A percentile compares a stretch with the other conserved stretches of the same genome.
These are phyloP conservation scores for Podospora didyma DNA, from an alignment of 495 filamentous ascomycete species.

Conservation along the genomic window DNA sequence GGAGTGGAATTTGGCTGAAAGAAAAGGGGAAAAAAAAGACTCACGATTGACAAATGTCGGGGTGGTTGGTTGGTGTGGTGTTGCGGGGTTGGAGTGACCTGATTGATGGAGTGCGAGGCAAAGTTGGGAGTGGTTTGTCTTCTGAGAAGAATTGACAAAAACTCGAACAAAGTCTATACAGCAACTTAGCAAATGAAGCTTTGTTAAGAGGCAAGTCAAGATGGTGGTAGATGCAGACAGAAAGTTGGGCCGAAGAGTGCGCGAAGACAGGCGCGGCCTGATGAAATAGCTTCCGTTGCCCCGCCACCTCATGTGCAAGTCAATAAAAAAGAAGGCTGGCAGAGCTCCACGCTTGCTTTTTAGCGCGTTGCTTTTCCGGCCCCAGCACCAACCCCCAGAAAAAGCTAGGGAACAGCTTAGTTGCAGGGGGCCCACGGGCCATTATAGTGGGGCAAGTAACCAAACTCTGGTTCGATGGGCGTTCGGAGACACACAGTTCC, in stretches of 20 bases:
- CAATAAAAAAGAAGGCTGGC: slow-evolving; percentile 21
- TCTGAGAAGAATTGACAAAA: background rate
- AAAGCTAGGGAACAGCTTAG: background rate
- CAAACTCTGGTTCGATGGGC: background rate
- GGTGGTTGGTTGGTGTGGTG: background rate
- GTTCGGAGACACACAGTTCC: background rate
- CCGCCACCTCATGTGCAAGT: slow-evolving; percentile 20
- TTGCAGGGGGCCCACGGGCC: slow-evolving; percentile 5
- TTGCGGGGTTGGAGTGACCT: background rate
- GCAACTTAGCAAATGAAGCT: background rate
- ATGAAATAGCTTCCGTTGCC: slow-evolving; percentile 18
- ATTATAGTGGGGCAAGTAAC: background rate
- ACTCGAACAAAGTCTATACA: background rate
- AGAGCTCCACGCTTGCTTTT: background rate
- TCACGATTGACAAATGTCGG: background rate
- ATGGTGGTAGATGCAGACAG: background rate
- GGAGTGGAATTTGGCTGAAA: background rate
- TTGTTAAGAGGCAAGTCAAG: background rate
- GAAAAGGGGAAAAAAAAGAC: background rate
- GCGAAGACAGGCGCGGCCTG: slow-evolving; percentile 1
- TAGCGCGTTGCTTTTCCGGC: slow-evolving; percentile 3
- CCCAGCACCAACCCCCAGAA: slow-evolving; percentile 7
- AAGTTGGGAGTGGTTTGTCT: background rate
- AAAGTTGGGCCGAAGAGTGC: background rate
- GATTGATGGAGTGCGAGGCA: background rate